A percentile compares a stretch with the other conserved stretches of the same genome.
Evolutionary conservation across 768 basidiomycete species (phyloP).

Genomic region (Lactifluus echinatus): DNA sequence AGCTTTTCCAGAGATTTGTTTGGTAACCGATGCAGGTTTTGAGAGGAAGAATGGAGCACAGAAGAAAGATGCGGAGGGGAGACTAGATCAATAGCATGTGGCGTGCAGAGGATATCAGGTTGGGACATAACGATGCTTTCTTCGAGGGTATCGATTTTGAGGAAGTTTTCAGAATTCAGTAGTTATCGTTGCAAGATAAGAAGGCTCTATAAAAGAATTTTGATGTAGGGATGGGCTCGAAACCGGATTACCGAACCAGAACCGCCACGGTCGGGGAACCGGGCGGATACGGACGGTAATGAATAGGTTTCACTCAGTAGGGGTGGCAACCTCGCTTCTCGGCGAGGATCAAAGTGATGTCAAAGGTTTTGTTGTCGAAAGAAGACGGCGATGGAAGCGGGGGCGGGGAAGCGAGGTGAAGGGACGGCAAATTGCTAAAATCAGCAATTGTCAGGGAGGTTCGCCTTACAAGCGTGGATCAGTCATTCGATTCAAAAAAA

Average conservation of each 20-base stretch:
- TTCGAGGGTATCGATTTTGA: neutral
- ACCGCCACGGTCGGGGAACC: slow-evolving; percentile 64
- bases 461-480: slow-evolving; percentile 42
- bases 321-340: slow-evolving; percentile 54
- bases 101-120: slow-evolving; percentile 40
- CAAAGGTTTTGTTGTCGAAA: slow-evolving; percentile 29
- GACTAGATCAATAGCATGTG: slow-evolving; percentile 27
- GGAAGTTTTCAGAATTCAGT: slow-evolving; percentile 11
- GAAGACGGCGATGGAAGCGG: slow-evolving; percentile 10
- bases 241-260: slow-evolving; percentile 59
- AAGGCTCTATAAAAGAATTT: neutral
- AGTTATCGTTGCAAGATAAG: neutral
- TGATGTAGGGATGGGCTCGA: slow-evolving; percentile 22
- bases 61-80: slow-evolving; percentile 19
- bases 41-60: slow-evolving; percentile 16
- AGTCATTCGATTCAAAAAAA: slow-evolving; percentile 5
- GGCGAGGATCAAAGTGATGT: slow-evolving; percentile 41
- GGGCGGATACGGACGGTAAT: slow-evolving; percentile 53
- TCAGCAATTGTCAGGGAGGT: slow-evolving; percentile 59
- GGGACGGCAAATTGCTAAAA: neutral
- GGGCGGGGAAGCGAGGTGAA: neutral
- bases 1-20: neutral
- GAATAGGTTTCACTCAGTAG: slow-evolving; percentile 42
- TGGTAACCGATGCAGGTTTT: slow-evolving; percentile 16
- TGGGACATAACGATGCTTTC: slow-evolving; percentile 40